Percentiles rank a stretch among this genome's conserved stretches.
These are phyloP conservation scores for Colletotrichum navitas DNA, from an alignment of 2,329 filamentous ascomycete genomes.

Conservation along the genomic window DNA sequence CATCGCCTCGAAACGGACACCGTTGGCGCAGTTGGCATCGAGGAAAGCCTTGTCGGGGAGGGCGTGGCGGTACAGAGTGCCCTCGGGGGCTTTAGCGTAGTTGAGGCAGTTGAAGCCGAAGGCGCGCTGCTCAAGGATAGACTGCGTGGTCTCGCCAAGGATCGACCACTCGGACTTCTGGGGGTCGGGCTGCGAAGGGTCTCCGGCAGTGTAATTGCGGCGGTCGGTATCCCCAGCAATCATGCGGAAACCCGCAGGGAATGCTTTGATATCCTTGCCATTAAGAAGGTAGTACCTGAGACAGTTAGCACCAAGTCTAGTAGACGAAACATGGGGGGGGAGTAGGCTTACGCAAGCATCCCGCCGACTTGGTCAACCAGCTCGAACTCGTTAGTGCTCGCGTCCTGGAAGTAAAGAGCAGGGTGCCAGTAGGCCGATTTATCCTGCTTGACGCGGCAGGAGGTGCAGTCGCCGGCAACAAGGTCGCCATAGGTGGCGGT, in stretches of 20 bases:
- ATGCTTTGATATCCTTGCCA: conserved; percentile 74
- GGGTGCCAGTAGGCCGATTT: conserved; percentile 93
- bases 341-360: conserved; percentile 80
- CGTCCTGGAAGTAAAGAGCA: conserved; percentile 80
- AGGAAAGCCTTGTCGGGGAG: conserved; percentile 84
- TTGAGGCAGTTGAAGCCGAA: conserved; percentile 96
- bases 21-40: conserved; percentile 84
- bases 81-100: conserved; percentile 76
- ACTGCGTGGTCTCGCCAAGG: conserved; percentile 74
- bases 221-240: conserved; percentile 78
- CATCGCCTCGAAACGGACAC: conserved; percentile 85
- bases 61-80: conserved; percentile 83
- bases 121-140: conserved; percentile 80
- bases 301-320: conserved; percentile 16
- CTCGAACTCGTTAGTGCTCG: conserved; percentile 72
- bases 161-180: conserved; percentile 77
- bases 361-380: conserved; percentile 82
- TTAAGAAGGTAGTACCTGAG: conserved; percentile 86
- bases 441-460: conserved; percentile 83
- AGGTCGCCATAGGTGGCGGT: conserved; percentile 70
- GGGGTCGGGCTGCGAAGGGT: conserved; percentile 73
- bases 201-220: conserved; percentile 77
- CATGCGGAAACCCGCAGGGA: conserved; percentile 85
- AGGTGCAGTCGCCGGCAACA: conserved; percentile 76
- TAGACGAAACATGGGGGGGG: conserved; percentile 17